These are phyloP conservation scores for Suillus lakei DNA, from an alignment of 768 basidiomycete species.

Conservation along the genomic window DNA sequence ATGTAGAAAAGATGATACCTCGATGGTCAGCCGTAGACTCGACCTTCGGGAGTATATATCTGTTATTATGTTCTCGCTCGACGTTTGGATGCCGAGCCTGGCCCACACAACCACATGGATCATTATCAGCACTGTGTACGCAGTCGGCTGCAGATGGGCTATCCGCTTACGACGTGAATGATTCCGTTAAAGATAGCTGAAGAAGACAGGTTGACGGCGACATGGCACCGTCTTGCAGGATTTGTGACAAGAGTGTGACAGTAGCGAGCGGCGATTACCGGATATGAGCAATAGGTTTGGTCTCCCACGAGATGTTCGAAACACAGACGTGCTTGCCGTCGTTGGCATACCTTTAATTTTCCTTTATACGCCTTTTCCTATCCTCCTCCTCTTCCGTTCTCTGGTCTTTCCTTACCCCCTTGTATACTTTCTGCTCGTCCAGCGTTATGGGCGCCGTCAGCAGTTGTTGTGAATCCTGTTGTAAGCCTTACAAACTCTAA, in stretches of 20 bases:
- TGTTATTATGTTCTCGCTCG: neutral
- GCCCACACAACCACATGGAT: neutral
- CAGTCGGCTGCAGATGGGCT: neutral
- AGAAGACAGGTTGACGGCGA: neutral
- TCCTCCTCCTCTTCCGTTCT: conserved; percentile 14
- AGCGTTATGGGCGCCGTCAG: conserved; percentile 69
- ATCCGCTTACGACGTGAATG: neutral
- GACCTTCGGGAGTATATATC: neutral
- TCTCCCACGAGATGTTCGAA: conserved; percentile 27
- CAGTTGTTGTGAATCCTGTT: conserved; percentile 86
- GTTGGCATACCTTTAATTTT: conserved; percentile 19
- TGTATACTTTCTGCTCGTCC: conserved; percentile 8
- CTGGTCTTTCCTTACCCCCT: conserved; percentile 2
- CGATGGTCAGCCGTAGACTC: neutral
- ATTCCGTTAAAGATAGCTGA: neutral
- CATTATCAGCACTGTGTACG: neutral
- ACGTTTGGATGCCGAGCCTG: neutral
- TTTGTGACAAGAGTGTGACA: neutral
- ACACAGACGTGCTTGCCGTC: conserved; percentile 5
- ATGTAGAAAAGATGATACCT: neutral
- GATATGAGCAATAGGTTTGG: conserved; percentile 24
- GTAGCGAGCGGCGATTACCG: conserved; percentile 31
- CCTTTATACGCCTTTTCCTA: conserved; percentile 10
- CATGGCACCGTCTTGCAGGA: neutral
- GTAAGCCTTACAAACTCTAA: conserved; percentile 48